Conservation (phyloP, 1,139 yeast species). For the Geotrichum reessii region DNA sequence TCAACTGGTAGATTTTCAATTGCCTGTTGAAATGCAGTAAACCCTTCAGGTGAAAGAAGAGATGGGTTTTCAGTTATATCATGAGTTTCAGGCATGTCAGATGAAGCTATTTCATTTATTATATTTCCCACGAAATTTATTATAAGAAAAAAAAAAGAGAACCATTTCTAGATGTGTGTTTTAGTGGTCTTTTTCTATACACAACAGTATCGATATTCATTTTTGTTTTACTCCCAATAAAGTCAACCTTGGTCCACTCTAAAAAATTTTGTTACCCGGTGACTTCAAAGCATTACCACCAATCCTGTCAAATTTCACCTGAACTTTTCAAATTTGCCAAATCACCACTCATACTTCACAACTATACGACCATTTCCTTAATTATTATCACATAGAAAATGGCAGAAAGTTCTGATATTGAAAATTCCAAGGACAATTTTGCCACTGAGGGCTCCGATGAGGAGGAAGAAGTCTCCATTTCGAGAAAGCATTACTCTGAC, state of each 20-base stretch:
- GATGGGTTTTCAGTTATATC: not conserved
- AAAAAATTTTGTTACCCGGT: not conserved
- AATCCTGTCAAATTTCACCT: not conserved
- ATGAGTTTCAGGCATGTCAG: not conserved
- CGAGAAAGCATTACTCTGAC: constrained; percentile 22
- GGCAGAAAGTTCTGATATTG: constrained; percentile 8
- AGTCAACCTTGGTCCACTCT: not conserved
- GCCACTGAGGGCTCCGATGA: constrained; percentile 12
- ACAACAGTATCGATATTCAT: not conserved
- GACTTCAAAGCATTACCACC: not conserved
- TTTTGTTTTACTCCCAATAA: not conserved
- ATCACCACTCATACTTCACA: not conserved
- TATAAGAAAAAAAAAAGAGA: not conserved
- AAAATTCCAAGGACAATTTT: constrained; percentile 8
- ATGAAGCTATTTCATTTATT: not conserved
- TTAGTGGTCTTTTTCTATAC: not conserved
- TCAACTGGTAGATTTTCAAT: constrained; percentile 8
- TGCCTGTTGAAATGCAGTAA: not conserved
- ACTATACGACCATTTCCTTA: not conserved
- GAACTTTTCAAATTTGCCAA: not conserved
- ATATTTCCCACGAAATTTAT: not conserved
- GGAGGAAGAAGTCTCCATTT: not conserved
- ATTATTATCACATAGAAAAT: not conserved
- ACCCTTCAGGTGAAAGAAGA: not conserved
- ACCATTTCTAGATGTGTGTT: not conserved